Conservation (phyloP, 169 alveolate species). For the Amoebophrya sp. region DNA sequence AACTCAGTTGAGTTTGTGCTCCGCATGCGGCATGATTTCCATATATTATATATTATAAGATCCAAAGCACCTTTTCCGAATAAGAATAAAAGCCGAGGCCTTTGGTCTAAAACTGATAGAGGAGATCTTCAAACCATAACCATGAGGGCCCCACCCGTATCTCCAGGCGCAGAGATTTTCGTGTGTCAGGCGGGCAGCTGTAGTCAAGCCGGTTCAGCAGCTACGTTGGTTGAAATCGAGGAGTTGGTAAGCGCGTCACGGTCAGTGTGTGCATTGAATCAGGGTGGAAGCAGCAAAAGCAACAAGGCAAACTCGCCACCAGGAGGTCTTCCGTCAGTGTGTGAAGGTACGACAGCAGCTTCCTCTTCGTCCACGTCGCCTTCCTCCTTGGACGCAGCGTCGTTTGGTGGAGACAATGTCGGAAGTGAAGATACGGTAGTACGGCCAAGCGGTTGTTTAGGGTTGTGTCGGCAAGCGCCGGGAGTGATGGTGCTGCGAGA, state of each 20-base stretch:
- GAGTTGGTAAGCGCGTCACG: background rate
- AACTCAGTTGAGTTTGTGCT: no score
- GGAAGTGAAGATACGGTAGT: background rate
- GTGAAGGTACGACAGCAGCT: background rate
- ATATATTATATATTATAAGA: no score
- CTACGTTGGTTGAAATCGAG: slow-evolving; percentile 34
- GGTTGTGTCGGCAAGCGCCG: slow-evolving; percentile 28
- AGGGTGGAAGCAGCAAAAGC: background rate
- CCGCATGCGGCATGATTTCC: no score
- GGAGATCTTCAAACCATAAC: no score
- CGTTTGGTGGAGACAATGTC: background rate
- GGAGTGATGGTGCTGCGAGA: background rate
- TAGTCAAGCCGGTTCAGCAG: slow-evolving; percentile 33
- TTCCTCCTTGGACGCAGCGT: background rate
- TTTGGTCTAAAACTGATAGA: no score
- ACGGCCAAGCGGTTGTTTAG: background rate
- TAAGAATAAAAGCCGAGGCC: no score
- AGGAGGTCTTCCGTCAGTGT: background rate
- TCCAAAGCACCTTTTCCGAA: no score
- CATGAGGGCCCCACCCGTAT: background rate
- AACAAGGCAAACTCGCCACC: background rate
- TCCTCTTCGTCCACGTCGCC: background rate
- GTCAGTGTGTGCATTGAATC: background rate
- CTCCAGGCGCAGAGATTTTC: background rate
- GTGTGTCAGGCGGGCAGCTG: slow-evolving; percentile 40